Conservation (phyloP, 2,329 filamentous ascomycete species). For the Exophiala viscosa region DNA sequence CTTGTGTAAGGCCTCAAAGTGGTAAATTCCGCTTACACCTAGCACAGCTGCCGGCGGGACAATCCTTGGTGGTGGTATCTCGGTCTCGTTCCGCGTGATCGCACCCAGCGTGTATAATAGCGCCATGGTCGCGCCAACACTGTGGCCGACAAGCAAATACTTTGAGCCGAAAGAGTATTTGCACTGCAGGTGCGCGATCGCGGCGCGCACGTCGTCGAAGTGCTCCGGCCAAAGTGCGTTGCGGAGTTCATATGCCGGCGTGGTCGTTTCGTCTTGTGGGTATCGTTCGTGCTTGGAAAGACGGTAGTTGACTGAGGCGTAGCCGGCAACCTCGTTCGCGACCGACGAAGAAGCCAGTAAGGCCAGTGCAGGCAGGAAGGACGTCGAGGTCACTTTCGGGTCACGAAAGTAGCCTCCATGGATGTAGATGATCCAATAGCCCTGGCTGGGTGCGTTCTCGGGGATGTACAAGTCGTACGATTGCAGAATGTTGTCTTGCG, state of each 20-base stretch:
- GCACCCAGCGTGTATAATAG: constrained; percentile 41
- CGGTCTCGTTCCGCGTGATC: constrained; percentile 3
- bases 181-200: constrained; percentile 40
- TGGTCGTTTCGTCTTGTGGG: constrained; percentile 36
- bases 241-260: constrained; percentile 32
- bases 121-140: constrained; percentile 46
- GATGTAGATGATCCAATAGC: constrained; percentile 36
- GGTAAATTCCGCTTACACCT: constrained; percentile 46
- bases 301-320: constrained; percentile 48
- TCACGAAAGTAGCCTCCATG: constrained; percentile 51
- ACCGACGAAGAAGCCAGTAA: constrained; percentile 29
- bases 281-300: constrained; percentile 40
- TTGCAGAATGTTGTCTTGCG: constrained; percentile 26
- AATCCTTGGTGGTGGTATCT: constrained; percentile 8
- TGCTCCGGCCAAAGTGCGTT: constrained; percentile 45
- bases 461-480: constrained; percentile 27
- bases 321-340: constrained; percentile 33
- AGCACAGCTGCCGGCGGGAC: constrained; percentile 38
- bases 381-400: constrained; percentile 37
- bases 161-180: constrained; percentile 38
- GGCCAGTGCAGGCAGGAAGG: constrained; percentile 36
- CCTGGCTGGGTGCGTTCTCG: background rate
- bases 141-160: constrained; percentile 46
- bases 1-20: constrained; percentile 38
- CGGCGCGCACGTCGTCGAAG: constrained; percentile 40